Base-by-base conservation (phyloP, 2,329 filamentous ascomycete genomes). In the Cyanodermella asteris region DNA sequence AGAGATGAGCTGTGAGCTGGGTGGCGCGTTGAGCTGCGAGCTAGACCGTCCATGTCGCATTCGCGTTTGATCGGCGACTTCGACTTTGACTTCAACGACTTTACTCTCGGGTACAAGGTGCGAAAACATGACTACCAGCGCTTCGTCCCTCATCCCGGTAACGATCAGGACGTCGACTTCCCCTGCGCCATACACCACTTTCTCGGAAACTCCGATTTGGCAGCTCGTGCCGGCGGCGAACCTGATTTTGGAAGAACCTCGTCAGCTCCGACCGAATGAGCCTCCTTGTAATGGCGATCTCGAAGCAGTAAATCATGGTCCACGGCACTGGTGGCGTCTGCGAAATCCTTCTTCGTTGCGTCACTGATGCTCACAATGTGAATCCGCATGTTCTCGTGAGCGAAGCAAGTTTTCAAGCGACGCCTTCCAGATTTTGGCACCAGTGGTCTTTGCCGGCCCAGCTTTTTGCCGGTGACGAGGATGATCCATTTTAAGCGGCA, bases 111-210 rank as follows among this genome's bases (percentile, higher is more conserved):
- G 53, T 7, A 67, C 56, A 13, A 69, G 37, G 45, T 61, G 56
- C n/a, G 59, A 59, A 0, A 66, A 56, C 8, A 32, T 20, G 31
- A 59, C 46, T 7, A 70, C 50, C 0, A 66, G 67, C 5, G 63
- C 56, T 23, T 61, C 45, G 24, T 73, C 67, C 49, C 64, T 59
- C 59, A 71, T 61, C 0, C 65, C 66, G 1, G 65, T 72, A 33
- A 74, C 59, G 1, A 72, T 29, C 21, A 72, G 42, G 23, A 70
- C 61, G 28, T 69, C 58, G 3, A 51, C 45, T 39, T 51, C 50
- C 24, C 7, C 32, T 5, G 50, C 47, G 8, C 32, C 28, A 17
- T 44, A 11, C 3, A 70, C 55, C 3, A 57, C 41, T 13, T 48
- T 30, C 20, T n/a, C 59, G 26, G 31, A 69, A 68, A 36, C 61